Evolutionary conservation across 1,139 yeast species (phyloP).

Genomic region (Diutina ranongensis): DNA sequence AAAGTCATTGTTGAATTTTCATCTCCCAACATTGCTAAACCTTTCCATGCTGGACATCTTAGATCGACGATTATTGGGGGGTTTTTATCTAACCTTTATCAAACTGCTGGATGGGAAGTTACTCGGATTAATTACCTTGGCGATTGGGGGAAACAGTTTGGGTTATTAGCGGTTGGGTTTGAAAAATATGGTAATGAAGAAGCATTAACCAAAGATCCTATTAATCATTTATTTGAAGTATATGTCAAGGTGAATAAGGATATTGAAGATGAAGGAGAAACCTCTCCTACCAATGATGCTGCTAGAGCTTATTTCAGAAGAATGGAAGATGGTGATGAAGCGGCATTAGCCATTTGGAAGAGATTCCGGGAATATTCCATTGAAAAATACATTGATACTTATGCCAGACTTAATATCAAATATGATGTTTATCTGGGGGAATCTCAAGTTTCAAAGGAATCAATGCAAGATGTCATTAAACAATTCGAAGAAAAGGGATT

Average conservation of each 20-base stretch:
- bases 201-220: constrained; percentile 64
- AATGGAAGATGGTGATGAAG: constrained; percentile 91
- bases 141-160: constrained; percentile 99
- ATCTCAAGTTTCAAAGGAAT: constrained; percentile 75
- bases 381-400: constrained; percentile 74
- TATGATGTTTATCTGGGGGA: constrained; percentile 92
- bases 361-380: constrained; percentile 86
- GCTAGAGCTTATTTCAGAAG: constrained; percentile 82
- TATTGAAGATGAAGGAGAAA: constrained; percentile 64
- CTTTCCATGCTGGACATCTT: constrained; percentile 98
- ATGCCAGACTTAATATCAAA: constrained; percentile 80
- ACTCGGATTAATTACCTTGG: constrained; percentile 88
- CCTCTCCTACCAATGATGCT: constrained; percentile 57
- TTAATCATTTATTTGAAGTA: constrained; percentile 88
- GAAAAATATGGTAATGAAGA: constrained; percentile 76
- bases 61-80: constrained; percentile 98
- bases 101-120: constrained; percentile 84
- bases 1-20: constrained; percentile 79
- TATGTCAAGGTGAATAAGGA: constrained; percentile 83
- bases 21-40: constrained; percentile 97
- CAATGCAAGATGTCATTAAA: constrained; percentile 57
- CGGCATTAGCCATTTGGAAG: constrained; percentile 70
- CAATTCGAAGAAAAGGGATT: constrained; percentile 57
- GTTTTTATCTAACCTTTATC: constrained; percentile 83
- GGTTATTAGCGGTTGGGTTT: constrained; percentile 89